Conservation (phyloP, 1,139 yeast species). For the Suhomyces panamericanus region DNA sequence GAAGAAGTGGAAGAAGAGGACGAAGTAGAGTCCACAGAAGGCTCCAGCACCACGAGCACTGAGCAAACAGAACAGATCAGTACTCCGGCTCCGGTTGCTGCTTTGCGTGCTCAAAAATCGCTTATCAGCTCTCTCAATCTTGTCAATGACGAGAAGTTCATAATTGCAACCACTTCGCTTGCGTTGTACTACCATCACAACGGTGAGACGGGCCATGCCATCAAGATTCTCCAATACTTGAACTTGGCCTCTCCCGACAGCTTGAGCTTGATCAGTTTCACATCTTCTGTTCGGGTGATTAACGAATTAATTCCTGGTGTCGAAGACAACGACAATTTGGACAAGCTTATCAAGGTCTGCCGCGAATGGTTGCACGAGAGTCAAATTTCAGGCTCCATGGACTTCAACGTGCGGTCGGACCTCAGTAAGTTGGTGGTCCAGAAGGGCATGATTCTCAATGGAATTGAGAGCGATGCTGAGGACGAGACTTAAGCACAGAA, state of each 20-base stretch:
- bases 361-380: conserved; percentile 38
- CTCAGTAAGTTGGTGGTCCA: conserved; percentile 34
- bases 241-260: conserved; percentile 17
- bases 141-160: conserved; percentile 37
- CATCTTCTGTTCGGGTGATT: conserved; percentile 32
- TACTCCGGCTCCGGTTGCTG: not conserved
- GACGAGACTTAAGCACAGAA: conserved; percentile 10
- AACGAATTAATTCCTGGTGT: conserved; percentile 24
- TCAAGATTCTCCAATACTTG: conserved; percentile 30
- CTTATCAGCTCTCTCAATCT: conserved; percentile 36
- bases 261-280: conserved; percentile 29
- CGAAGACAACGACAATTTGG: conserved; percentile 28
- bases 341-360: conserved; percentile 27
- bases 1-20: conserved; percentile 18
- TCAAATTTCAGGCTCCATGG: conserved; percentile 20
- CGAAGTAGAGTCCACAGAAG: conserved; percentile 11
- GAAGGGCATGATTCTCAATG: conserved; percentile 38
- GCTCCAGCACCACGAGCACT: too few species aligned
- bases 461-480: conserved; percentile 22
- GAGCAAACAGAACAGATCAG: not conserved
- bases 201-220: conserved; percentile 21
- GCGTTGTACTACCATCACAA: conserved; percentile 27
- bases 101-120: conserved; percentile 19
- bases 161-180: conserved; percentile 32
- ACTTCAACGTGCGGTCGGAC: conserved; percentile 26